Evolutionary conservation across 805 yeast genomes (phyloP).

Genomic region (Kodamaea sagamina): DNA sequence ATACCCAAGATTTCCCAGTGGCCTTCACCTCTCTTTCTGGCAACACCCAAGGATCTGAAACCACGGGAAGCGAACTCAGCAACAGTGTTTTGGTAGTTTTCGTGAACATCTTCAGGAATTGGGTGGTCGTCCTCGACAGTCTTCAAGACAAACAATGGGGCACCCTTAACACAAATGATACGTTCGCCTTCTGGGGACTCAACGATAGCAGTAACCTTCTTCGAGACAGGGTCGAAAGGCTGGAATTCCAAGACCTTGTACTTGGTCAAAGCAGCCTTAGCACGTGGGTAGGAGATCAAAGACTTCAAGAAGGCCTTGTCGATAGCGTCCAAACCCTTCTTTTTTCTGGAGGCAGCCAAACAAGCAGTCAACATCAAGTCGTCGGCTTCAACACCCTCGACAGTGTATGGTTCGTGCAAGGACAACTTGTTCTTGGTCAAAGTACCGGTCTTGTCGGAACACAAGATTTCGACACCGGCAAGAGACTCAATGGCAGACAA

Average conservation of each 20-base stretch:
- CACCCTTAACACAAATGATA: constrained; percentile 96
- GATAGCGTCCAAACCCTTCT: constrained; percentile 97
- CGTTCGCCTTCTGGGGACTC: constrained; percentile 96
- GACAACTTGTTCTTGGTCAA: constrained; percentile 96
- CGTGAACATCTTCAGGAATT: constrained; percentile 89
- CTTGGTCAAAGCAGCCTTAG: constrained; percentile 88
- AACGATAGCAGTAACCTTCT: constrained; percentile 92
- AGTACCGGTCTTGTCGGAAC: constrained; percentile 98
- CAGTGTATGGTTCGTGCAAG: constrained; percentile 96
- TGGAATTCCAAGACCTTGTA: constrained; percentile 95
- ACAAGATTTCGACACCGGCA: constrained; percentile 96
- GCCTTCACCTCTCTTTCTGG: constrained; percentile 97
- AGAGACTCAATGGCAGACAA: constrained; percentile 94
- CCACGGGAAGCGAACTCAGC: constrained; percentile 98
- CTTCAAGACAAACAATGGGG: constrained; percentile 94
- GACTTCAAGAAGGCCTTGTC: constrained; percentile 96
- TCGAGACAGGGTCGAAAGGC: constrained; percentile 97
- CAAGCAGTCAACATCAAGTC: constrained; percentile 97
- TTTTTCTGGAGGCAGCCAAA: constrained; percentile 96
- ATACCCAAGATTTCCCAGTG: constrained; percentile 98
- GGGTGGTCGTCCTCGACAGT: constrained; percentile 98
- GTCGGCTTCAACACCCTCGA: constrained; percentile 94
- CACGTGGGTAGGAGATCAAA: constrained; percentile 83
- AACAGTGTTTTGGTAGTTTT: constrained; percentile 94
- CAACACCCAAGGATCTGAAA: constrained; percentile 98